These are phyloP conservation scores for Lactarius pseudohatsudake DNA, from an alignment of 768 basidiomycete genomes.

Conservation along the genomic window DNA sequence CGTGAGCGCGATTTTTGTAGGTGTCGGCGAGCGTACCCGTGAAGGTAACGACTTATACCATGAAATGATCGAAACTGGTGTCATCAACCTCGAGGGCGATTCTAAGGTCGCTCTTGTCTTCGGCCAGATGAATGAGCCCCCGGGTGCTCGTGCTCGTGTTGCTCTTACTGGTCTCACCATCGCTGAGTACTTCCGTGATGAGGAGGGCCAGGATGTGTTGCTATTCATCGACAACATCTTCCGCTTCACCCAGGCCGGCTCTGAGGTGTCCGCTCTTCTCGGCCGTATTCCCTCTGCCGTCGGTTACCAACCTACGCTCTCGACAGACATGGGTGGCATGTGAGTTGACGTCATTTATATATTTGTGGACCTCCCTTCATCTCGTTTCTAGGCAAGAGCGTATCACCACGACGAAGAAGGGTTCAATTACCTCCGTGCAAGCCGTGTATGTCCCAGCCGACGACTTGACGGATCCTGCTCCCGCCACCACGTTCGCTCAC, in stretches of 20 bases:
- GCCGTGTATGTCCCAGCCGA: conserved; percentile 99
- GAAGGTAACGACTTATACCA: conserved; percentile 99
- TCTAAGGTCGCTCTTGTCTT: conserved; percentile 99
- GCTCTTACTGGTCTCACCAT: conserved; percentile 99
- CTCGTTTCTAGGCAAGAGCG: conserved; percentile 81
- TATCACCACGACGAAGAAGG: conserved; percentile 99
- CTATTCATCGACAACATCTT: conserved; percentile 99
- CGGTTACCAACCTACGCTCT: conserved; percentile 99
- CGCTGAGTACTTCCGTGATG: conserved; percentile 99
- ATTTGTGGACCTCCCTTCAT: conserved; percentile 20
- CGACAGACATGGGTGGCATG: conserved; percentile 99
- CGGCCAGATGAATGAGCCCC: conserved; percentile 99
- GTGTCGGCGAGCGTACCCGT: conserved; percentile 99
- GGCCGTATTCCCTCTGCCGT: conserved; percentile 99
- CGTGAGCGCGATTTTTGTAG: conserved; percentile 40
- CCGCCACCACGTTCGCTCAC: conserved; percentile 99
- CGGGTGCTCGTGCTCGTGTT: conserved; percentile 99
- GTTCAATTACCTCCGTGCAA: conserved; percentile 99
- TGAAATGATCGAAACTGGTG: conserved; percentile 99
- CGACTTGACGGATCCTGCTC: conserved; percentile 99
- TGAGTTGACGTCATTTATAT: conserved; percentile 41
- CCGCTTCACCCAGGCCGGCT: conserved; percentile 99
- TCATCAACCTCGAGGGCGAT: conserved; percentile 99
- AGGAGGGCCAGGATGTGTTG: conserved; percentile 99
- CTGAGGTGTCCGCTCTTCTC: conserved; percentile 98